Base-by-base conservation (phyloP, 2,329 filamentous ascomycete genomes). In the Microsporum canis region DNA sequence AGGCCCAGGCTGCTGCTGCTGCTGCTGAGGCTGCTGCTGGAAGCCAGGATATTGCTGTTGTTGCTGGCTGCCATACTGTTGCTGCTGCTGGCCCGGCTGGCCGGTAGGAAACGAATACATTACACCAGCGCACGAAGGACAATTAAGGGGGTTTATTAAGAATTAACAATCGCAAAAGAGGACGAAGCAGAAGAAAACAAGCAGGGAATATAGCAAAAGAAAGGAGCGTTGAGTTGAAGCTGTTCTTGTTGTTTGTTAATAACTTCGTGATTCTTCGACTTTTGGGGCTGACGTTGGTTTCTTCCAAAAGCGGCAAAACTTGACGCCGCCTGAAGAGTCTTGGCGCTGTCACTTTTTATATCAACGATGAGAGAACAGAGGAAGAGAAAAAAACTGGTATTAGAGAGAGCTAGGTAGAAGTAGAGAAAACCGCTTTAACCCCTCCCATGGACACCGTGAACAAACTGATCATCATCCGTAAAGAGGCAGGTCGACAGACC, bases 1-100 rank as follows among this genome's bases (percentile, higher is more conserved):
- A 62, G 78, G 78, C 61, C 83, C 79, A 39, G 79, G 79, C 70
- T 83, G 84, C 64, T 80, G 78, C 64, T 81, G 81, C 27, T 57
- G 83, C 70, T 78, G 76, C 67, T 78, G 78, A 63, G 77, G 77
- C 43, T 70, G 69, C 59, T 73, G 72, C 29, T 69, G 69, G 66
- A 73, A 74, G 70, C 72, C 69, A 60, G 69, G 70, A 65, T 72
- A 74, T 67, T 73, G 61, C 82, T 80, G 61, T 82, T 80, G 64
- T 80, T 76, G 82, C 67, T 83, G 79, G 64, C 55, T 33, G 33
- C 55, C 55, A 57, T 57, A 57, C 27, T 57, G 17, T 23, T 23
- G 55, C 38, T 17, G 55, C 38, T 38, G 55, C 55, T 57, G 55
- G 55, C 55, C 55, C 27, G 55, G 55, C 38, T 57, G 55, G 55